Conservation (phyloP, 1,284 basidiomycete species). For the Ustilago cynodontis region DNA sequence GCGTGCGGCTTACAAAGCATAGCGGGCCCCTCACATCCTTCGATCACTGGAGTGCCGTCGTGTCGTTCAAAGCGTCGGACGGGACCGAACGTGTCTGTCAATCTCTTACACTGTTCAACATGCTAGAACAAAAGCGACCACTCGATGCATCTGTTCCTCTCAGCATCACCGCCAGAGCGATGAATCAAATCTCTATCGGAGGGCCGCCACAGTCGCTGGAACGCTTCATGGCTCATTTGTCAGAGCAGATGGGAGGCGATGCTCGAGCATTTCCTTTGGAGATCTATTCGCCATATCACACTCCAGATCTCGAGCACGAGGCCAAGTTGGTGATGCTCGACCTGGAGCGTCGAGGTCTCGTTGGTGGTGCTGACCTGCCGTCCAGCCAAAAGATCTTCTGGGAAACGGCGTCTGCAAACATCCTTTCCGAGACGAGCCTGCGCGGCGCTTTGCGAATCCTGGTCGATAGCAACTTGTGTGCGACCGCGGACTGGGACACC, state of each 20-base stretch:
- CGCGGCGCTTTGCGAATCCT: conserved; percentile 13
- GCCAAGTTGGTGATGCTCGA: conserved; percentile 22
- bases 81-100: conserved; percentile 9
- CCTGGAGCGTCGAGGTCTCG: conserved; percentile 26
- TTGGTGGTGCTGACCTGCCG: conserved; percentile 8
- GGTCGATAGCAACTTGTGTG: conserved; percentile 32
- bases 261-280: conserved; percentile 21
- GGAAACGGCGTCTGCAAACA: conserved; percentile 23
- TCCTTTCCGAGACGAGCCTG: conserved; percentile 7
- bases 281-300: conserved; percentile 47
- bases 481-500: conserved; percentile 35
- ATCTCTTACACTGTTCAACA: conserved; percentile 20
- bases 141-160: conserved; percentile 16
- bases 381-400: conserved; percentile 28
- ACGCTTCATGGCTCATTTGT: conserved; percentile 19
- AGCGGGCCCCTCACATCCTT: neutral
- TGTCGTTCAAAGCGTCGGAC: conserved; percentile 20
- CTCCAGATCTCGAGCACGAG: conserved; percentile 16
- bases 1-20: conserved; percentile 14
- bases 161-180: conserved; percentile 27
- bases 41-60: conserved; percentile 36
- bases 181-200: conserved; percentile 34
- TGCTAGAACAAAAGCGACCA: conserved; percentile 18
- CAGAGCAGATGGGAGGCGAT: conserved; percentile 4
- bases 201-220: conserved; percentile 24